A percentile compares a stretch with the other conserved stretches of the same genome.
phyloP scores from a whole-genome alignment of 1,284 basidiomycete genomes.

The Malassezia sympodialis region DNA sequence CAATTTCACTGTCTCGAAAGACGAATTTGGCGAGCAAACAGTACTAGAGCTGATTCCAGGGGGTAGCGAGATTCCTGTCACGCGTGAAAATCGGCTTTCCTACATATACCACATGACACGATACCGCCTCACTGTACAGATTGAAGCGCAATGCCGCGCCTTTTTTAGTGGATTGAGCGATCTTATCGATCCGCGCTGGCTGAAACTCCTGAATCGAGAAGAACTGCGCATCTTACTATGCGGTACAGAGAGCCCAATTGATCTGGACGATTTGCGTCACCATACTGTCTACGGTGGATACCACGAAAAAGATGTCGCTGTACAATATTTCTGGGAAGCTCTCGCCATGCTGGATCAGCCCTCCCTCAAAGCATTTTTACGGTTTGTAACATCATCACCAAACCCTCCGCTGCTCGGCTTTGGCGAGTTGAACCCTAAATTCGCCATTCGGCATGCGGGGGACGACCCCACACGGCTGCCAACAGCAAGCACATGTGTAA shows the following conservation, averaged over 20 bases:
- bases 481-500: conserved; percentile 44
- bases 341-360: conserved; percentile 31
- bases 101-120: conserved; percentile 82
- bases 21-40: conserved; percentile 80
- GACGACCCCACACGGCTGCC: conserved; percentile 39
- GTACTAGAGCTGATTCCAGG: conserved; percentile 71
- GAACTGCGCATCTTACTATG: conserved; percentile 39
- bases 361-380: conserved; percentile 31
- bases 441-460: conserved; percentile 36
- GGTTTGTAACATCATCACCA: conserved; percentile 45
- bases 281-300: conserved; percentile 41
- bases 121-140: conserved; percentile 79
- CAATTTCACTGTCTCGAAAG: conserved; percentile 78
- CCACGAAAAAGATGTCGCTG: conserved; percentile 39
- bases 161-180: conserved; percentile 50
- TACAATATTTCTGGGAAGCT: conserved; percentile 42
- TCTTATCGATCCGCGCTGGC: conserved; percentile 45
- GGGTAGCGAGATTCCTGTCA: conserved; percentile 76
- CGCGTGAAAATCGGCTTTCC: conserved; percentile 73
- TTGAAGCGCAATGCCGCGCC: conserved; percentile 64
- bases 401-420: conserved; percentile 45
- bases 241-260: conserved; percentile 41
- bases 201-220: conserved; percentile 40
- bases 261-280: conserved; percentile 35
- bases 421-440: conserved; percentile 37